Conservation (phyloP, 2,329 filamentous ascomycete species). For the Monilinia laxa region DNA sequence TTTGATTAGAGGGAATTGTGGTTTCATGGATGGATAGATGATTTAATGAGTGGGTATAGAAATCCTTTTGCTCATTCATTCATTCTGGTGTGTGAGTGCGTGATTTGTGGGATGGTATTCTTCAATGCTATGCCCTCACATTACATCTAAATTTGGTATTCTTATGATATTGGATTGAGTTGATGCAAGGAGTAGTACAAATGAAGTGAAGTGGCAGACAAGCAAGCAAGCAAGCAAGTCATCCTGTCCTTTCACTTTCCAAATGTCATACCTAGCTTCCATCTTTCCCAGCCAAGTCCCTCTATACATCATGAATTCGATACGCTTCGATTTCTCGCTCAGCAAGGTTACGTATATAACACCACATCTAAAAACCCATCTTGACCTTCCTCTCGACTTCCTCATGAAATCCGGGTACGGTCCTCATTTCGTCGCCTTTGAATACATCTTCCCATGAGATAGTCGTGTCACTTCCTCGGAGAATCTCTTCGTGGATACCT, state of each 20-base stretch:
- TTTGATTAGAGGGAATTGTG: not conserved
- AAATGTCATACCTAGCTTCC: not conserved
- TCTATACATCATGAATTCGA: constrained; percentile 17
- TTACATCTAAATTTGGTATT: not conserved
- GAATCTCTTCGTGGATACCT: constrained; percentile 81
- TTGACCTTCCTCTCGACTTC: constrained; percentile 93
- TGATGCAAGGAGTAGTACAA: not conserved
- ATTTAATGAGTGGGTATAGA: not conserved
- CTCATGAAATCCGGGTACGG: constrained; percentile 73
- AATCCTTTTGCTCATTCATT: not conserved
- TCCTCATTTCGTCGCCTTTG: constrained; percentile 71
- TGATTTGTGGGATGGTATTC: not conserved
- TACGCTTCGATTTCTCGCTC: constrained; percentile 15
- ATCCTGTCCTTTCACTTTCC: not conserved
- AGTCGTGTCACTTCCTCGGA: constrained; percentile 73
- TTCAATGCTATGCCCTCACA: not conserved
- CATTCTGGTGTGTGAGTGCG: no score
- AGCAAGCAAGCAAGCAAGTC: not conserved
- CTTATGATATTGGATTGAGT: not conserved
- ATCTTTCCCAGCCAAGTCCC: not conserved
- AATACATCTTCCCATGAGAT: constrained; percentile 95
- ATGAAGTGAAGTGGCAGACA: not conserved
- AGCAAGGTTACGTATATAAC: no score
- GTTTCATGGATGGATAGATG: not conserved
- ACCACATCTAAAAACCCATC: constrained; percentile 52